phyloP scores from a whole-genome alignment of 1,139 yeast species.

The Yamadazyma oceani region DNA sequence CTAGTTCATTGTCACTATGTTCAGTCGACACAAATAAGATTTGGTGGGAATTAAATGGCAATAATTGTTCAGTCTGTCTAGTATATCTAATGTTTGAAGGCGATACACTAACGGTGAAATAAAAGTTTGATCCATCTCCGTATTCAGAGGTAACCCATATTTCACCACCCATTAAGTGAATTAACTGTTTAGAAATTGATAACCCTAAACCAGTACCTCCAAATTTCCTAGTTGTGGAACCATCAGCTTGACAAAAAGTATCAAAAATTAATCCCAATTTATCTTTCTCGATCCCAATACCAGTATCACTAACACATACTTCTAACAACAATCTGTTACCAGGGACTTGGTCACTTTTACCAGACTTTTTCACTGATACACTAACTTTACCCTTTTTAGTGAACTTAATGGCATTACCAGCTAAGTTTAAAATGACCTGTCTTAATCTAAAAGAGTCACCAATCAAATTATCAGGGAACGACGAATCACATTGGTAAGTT shows the following conservation, averaged over 20 bases:
- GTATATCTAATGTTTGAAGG: slow-evolving; percentile 68
- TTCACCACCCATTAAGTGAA: slow-evolving; percentile 88
- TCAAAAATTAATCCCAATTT: slow-evolving; percentile 82
- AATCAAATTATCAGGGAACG: slow-evolving; percentile 81
- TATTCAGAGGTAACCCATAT: slow-evolving; percentile 84
- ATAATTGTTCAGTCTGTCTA: slow-evolving; percentile 65
- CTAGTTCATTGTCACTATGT: slow-evolving; percentile 52
- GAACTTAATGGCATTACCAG: slow-evolving; percentile 86
- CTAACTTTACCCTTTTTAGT: slow-evolving; percentile 79
- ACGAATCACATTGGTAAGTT: slow-evolving; percentile 78
- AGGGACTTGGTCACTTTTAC: slow-evolving; percentile 33
- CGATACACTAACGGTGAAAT: slow-evolving; percentile 74
- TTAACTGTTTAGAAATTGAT: slow-evolving; percentile 81
- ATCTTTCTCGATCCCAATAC: slow-evolving; percentile 84
- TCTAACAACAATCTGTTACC: slow-evolving; percentile 64
- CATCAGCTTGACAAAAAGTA: slow-evolving; percentile 90
- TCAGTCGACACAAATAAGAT: slow-evolving; percentile 69
- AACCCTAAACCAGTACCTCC: slow-evolving; percentile 91
- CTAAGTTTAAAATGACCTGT: slow-evolving; percentile 79
- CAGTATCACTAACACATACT: slow-evolving; percentile 86
- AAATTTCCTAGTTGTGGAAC: slow-evolving; percentile 85
- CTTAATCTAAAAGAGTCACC: slow-evolving; percentile 86
- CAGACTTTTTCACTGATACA: slow-evolving; percentile 56
- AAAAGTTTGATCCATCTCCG: slow-evolving; percentile 82
- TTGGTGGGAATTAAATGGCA: slow-evolving; percentile 71